These are phyloP conservation scores for Calocera viscosa DNA, from an alignment of 768 basidiomycete species.

Conservation along the genomic window DNA sequence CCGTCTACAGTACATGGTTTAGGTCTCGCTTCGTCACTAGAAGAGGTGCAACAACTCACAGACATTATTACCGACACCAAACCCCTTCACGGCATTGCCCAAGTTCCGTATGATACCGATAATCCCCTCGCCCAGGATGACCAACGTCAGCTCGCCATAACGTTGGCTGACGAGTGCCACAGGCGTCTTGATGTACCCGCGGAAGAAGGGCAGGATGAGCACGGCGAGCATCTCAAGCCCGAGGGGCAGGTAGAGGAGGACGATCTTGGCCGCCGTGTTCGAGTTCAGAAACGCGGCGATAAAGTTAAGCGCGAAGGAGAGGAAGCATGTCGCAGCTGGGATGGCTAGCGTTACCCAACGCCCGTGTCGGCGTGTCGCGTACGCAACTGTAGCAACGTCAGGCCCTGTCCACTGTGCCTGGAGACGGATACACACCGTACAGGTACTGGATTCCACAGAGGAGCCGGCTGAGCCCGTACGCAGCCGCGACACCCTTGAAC, in stretches of 20 bases:
- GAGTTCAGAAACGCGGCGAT: background rate
- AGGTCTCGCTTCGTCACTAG: background rate
- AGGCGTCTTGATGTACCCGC: background rate
- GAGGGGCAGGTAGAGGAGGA: background rate
- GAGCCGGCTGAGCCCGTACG: background rate
- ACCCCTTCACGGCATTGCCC: background rate
- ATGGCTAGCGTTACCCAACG: background rate
- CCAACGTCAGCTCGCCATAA: background rate
- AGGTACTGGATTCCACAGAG: background rate
- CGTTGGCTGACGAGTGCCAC: background rate
- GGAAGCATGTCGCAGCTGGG: background rate
- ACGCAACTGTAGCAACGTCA: background rate
- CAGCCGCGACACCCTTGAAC: slow-evolving; percentile 2
- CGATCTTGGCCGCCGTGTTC: background rate
- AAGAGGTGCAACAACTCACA: background rate
- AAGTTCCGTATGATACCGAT: background rate
- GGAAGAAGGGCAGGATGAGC: background rate
- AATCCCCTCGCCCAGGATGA: background rate
- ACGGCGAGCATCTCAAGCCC: background rate
- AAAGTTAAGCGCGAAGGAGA: background rate
- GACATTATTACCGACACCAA: background rate
- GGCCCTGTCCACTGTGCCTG: background rate
- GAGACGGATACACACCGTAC: background rate
- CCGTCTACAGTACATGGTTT: background rate
- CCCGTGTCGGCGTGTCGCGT: background rate